Conservation (phyloP, 352 stramenopile genomes). For the Phytophthora agathidicida region DNA sequence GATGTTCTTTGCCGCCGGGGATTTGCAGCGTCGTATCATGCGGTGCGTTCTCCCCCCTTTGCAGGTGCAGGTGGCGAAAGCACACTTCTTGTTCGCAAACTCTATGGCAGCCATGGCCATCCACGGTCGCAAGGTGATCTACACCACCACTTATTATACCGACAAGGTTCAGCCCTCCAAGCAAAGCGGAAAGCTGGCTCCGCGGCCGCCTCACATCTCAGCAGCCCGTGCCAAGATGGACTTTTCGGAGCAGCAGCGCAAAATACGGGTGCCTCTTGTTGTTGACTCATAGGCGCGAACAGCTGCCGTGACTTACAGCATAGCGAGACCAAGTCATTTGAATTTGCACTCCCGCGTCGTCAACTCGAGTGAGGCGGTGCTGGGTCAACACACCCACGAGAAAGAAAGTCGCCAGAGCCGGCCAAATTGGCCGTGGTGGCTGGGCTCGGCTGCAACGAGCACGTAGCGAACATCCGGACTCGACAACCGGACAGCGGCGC, state of each 20-base stretch:
- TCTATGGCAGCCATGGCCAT: conserved; percentile 7
- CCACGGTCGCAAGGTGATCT: too few species aligned
- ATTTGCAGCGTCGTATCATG: conserved; percentile 16
- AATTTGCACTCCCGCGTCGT: too few species aligned
- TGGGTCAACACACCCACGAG: conserved; percentile 11
- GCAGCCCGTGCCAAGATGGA: not conserved
- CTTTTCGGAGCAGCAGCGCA: not conserved
- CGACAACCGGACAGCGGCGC: conserved; percentile 20
- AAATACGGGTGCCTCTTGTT: too few species aligned
- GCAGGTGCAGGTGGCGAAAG: conserved; percentile 7
- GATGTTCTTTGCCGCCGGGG: not conserved
- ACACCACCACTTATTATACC: too few species aligned
- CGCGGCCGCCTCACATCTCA: not conserved
- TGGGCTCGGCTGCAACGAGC: conserved; percentile 3
- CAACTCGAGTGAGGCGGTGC: conserved; percentile 11
- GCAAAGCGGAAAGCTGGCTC: too few species aligned
- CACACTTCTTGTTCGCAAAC: not conserved
- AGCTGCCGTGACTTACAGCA: conserved; percentile 12
- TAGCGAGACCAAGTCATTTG: not conserved
- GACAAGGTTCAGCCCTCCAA: too few species aligned
- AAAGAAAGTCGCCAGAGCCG: conserved; percentile 15
- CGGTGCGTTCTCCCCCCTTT: not conserved
- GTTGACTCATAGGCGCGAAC: conserved; percentile 26
- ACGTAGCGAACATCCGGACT: conserved; percentile 24
- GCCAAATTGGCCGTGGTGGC: not conserved